Evolutionary conservation across 108 stramenopile genomes (phyloP).

Genomic region (Parietichytrium sp.): DNA sequence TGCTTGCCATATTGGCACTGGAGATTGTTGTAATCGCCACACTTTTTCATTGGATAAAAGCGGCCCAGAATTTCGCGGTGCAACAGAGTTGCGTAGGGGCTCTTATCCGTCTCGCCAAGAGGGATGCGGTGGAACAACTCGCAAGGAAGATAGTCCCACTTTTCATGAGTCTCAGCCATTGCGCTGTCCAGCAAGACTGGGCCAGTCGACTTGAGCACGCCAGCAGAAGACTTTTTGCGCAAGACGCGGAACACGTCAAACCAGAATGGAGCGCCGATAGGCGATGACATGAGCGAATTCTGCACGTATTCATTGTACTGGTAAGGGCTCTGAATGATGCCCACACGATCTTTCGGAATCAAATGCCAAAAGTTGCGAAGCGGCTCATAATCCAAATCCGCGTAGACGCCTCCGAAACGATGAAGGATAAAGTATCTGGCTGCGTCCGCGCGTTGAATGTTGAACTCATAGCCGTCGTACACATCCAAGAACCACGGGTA

Average conservation of each 20-base stretch:
- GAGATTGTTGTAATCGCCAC: constrained; percentile 23
- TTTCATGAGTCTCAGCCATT: not conserved
- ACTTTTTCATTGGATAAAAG: constrained; percentile 12
- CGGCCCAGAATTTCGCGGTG: constrained; percentile 33
- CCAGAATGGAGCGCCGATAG: not conserved
- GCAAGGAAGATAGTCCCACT: constrained; percentile 10
- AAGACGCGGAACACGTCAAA: not conserved
- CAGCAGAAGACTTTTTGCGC: not conserved
- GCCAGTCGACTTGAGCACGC: not conserved
- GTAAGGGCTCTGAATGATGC: constrained; percentile 30
- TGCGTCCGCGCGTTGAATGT: constrained; percentile 60
- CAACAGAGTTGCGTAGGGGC: constrained; percentile 4
- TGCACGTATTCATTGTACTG: constrained; percentile 36
- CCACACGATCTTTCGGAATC: constrained; percentile 4
- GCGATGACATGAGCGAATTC: constrained; percentile 13
- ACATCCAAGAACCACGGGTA: constrained; percentile 47
- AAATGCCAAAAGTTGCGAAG: constrained; percentile 25
- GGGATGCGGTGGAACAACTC: constrained; percentile 32
- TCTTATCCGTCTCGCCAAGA: constrained; percentile 32
- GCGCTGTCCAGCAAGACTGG: constrained; percentile 21
- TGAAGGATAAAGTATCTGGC: constrained; percentile 56
- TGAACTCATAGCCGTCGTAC: constrained; percentile 45
- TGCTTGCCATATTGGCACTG: constrained; percentile 20
- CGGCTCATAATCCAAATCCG: constrained; percentile 45
- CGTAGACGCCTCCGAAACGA: constrained; percentile 51